Conservation (phyloP, 768 basidiomycete genomes). For the Hemileccinum rubropunctum region DNA sequence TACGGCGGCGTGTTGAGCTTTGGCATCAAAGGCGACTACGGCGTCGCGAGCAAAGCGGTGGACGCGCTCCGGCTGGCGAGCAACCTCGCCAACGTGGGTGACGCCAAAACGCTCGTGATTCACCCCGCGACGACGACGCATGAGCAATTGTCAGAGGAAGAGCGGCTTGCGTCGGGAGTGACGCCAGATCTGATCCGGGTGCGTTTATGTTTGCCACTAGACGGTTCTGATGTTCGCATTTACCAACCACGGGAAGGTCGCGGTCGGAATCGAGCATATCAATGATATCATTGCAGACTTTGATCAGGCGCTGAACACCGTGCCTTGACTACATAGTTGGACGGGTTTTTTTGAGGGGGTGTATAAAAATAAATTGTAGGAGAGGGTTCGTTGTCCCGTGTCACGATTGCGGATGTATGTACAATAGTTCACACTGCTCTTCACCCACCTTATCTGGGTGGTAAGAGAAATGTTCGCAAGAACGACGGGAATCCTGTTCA, state of each 20-base stretch:
- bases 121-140: conserved; percentile 61
- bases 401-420: too few species aligned
- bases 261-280: conserved; percentile 44
- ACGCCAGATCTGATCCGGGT: conserved; percentile 58
- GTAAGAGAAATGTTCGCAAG: too few species aligned
- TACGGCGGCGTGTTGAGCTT: conserved; percentile 80
- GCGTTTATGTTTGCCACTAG: conserved; percentile 7
- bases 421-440: too few species aligned
- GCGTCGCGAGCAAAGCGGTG: conserved; percentile 56
- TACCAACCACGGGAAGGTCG: too few species aligned
- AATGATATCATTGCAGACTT: conserved; percentile 49
- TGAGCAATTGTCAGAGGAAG: conserved; percentile 48
- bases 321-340: background rate
- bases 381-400: too few species aligned
- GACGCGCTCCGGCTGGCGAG: conserved; percentile 71
- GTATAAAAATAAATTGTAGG: too few species aligned
- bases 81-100: conserved; percentile 71
- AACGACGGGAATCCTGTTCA: too few species aligned
- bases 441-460: too few species aligned
- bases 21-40: conserved; percentile 60
- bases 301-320: conserved; percentile 35
- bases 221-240: too few species aligned
- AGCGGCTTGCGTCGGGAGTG: conserved; percentile 49
- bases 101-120: conserved; percentile 62
- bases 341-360: too few species aligned